Percentiles rank a stretch among this genome's conserved stretches.
These are phyloP conservation scores for Lentinula lateritia DNA, from an alignment of 768 basidiomycete species.

Conservation along the genomic window DNA sequence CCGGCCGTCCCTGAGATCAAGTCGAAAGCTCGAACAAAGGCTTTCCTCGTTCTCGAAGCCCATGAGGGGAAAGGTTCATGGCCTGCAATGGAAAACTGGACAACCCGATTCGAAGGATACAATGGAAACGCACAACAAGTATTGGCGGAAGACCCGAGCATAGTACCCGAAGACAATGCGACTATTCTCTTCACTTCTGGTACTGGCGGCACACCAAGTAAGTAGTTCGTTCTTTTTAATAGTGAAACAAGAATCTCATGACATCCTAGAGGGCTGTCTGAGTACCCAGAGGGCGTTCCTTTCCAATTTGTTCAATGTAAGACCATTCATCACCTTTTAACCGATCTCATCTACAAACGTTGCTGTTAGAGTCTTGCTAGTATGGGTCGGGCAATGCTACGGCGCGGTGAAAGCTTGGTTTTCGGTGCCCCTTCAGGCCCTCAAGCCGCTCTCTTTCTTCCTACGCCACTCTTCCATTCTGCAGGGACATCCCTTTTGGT, in stretches of 20 bases:
- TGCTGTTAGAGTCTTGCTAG: constrained; percentile 36
- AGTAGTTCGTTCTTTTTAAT: background rate
- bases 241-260: constrained; percentile 27
- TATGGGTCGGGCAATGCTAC: constrained; percentile 36
- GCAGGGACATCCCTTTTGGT: constrained; percentile 47
- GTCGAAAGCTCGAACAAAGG: constrained; percentile 14
- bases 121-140: constrained; percentile 15
- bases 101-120: constrained; percentile 26
- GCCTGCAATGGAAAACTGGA: constrained; percentile 38
- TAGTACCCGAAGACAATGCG: constrained; percentile 56
- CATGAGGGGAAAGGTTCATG: constrained; percentile 27
- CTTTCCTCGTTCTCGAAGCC: constrained; percentile 36
- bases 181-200: constrained; percentile 63
- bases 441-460: constrained; percentile 45
- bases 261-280: constrained; percentile 48
- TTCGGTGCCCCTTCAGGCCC: constrained; percentile 24
- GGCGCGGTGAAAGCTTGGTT: constrained; percentile 39
- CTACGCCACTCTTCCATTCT: constrained; percentile 68
- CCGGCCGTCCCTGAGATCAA: constrained; percentile 23
- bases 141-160: constrained; percentile 21
- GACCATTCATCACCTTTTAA: background rate
- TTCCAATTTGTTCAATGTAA: constrained; percentile 52
- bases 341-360: background rate
- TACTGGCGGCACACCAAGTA: constrained; percentile 17
- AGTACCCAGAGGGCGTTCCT: constrained; percentile 60